Percentiles rank a stretch among this genome's conserved stretches.
Evolutionary conservation across 1,284 basidiomycete species (phyloP).

Genomic region (Fomitopsis schrenkii): DNA sequence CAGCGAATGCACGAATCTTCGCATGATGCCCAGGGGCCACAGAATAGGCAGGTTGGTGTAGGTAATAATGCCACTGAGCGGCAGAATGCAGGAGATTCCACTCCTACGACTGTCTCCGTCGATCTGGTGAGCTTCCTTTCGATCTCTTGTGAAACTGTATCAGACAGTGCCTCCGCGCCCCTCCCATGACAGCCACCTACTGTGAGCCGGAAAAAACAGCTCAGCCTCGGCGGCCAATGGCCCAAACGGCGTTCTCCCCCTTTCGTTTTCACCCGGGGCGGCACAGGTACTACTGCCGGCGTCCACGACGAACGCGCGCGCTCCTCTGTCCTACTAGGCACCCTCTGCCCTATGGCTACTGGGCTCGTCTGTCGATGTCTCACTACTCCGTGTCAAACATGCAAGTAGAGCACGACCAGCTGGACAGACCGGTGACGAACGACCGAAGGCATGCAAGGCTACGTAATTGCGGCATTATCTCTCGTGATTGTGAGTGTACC

Average conservation of each 20-base stretch:
- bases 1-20: background rate
- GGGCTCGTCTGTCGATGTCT: background rate
- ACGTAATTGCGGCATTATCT: conserved; percentile 2
- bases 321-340: background rate
- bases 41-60: background rate
- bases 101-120: background rate
- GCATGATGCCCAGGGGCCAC: background rate
- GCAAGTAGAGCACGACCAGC: background rate
- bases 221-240: background rate
- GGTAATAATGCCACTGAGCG: background rate
- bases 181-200: background rate
- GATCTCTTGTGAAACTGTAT: background rate
- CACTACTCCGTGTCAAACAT: background rate
- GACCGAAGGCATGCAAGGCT: background rate
- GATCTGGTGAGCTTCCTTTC: background rate
- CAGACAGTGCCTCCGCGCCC: background rate
- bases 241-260: background rate
- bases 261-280: background rate
- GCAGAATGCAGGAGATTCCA: background rate
- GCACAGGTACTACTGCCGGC: background rate
- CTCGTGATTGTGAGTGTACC: background rate
- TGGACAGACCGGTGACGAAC: background rate
- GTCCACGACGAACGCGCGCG: background rate
- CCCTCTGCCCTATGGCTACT: background rate
- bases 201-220: background rate